Evolutionary conservation across 306 rosid species (phyloP).

Genomic region (Begonia loranthoides): DNA sequence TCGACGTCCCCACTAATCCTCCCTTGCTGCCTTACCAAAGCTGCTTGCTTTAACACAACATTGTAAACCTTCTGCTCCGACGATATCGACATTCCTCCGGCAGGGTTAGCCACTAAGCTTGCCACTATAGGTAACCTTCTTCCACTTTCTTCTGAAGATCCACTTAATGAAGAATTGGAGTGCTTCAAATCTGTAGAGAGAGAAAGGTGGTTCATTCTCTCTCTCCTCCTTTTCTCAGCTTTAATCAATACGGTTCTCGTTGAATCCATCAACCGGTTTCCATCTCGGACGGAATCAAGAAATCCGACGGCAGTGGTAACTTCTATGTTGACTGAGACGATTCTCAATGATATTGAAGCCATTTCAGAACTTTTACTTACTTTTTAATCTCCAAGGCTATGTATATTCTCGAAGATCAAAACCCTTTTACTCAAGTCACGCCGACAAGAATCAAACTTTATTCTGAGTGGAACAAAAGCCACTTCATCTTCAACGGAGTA

Average conservation of each 20-base stretch:
- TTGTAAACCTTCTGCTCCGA: conserved; percentile 60
- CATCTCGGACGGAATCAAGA: conserved; percentile 37
- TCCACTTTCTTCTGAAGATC: conserved; percentile 28
- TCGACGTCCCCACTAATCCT: conserved; percentile 32
- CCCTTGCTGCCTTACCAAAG: conserved; percentile 48
- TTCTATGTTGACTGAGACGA: conserved; percentile 34
- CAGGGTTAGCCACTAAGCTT: conserved; percentile 49
- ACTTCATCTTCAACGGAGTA: conserved; percentile 1
- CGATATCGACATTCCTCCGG: conserved; percentile 36
- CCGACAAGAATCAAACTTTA: conserved; percentile 3
- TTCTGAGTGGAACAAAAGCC: not conserved
- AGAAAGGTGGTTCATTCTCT: conserved; percentile 23
- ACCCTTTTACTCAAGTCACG: not conserved
- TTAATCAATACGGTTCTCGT: conserved; percentile 20
- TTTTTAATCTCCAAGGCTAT: conserved; percentile 8
- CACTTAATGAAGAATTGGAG: conserved; percentile 25
- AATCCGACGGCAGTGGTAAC: conserved; percentile 28
- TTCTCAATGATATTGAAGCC: conserved; percentile 41
- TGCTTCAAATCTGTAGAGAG: conserved; percentile 28
- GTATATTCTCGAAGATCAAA: too few relatives aligned
- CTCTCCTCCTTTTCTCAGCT: conserved; percentile 23
- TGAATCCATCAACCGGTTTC: conserved; percentile 25
- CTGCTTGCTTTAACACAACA: conserved; percentile 65
- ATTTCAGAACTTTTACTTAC: conserved; percentile 21
- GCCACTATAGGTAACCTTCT: conserved; percentile 26